phyloP scores from a whole-genome alignment of 352 stramenopile genomes.

The Globisporangium spiculum region DNA sequence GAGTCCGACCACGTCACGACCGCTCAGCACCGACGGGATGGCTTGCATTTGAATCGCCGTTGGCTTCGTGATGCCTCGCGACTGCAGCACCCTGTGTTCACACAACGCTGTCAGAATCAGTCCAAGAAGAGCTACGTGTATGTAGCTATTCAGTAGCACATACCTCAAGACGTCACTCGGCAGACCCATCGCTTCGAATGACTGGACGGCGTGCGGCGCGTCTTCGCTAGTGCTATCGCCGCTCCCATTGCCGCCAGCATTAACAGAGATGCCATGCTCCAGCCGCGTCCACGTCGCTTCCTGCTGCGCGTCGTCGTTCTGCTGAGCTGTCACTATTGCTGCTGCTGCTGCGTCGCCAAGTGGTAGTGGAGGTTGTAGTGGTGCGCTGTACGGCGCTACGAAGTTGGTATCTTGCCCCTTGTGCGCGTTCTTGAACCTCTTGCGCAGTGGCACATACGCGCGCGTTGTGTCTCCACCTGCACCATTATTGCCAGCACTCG shows the following conservation, averaged over 20 bases:
- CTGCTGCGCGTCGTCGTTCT: constrained; percentile 18
- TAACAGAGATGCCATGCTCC: constrained; percentile 45
- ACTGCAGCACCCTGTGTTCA: constrained; percentile 26
- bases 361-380: no score
- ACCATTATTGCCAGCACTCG: background rate
- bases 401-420: background rate
- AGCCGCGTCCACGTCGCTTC: constrained; percentile 48
- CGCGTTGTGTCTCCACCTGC: background rate
- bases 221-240: constrained; percentile 20
- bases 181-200: constrained; percentile 39
- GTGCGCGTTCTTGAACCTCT: constrained; percentile 26
- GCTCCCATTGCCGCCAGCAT: constrained; percentile 20
- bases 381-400: constrained; percentile 4
- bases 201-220: constrained; percentile 28
- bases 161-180: constrained; percentile 22
- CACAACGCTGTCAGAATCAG: background rate
- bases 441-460: constrained; percentile 41
- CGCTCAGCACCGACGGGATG: constrained; percentile 76
- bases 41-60: constrained; percentile 97
- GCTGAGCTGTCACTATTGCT: background rate
- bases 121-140: background rate
- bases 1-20: constrained; percentile 91
- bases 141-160: background rate
- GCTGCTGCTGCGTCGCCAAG: background rate
- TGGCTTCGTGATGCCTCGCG: constrained; percentile 72